Evolutionary conservation across 1,284 basidiomycete species (phyloP).

Genomic region (Microbotryomycetes sp.): DNA sequence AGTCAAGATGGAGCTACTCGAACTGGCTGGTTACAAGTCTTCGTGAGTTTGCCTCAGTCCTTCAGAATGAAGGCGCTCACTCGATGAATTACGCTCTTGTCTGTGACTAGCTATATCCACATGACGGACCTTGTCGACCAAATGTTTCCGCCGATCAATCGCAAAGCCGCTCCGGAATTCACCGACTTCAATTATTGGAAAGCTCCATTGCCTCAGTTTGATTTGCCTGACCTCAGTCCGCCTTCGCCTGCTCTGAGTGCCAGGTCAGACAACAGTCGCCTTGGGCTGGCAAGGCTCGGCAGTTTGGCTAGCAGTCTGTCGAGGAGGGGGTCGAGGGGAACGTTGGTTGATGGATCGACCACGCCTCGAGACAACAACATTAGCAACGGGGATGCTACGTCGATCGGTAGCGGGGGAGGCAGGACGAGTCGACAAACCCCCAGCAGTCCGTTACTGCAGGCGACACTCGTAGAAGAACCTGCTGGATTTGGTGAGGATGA

Average conservation of each 20-base stretch:
- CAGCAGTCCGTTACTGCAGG: constrained; percentile 19
- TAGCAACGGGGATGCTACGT: constrained; percentile 22
- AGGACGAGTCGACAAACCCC: constrained; percentile 10
- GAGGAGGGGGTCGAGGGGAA: constrained; percentile 9
- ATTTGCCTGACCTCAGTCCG: constrained; percentile 80
- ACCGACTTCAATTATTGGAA: constrained; percentile 99
- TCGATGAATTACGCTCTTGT: neutral
- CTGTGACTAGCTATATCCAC: constrained; percentile 65
- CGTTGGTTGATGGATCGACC: constrained; percentile 1
- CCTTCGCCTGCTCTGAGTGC: constrained; percentile 64
- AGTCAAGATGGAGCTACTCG: constrained; percentile 94
- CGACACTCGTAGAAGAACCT: constrained; percentile 23
- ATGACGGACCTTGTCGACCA: constrained; percentile 99
- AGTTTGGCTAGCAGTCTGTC: constrained; percentile 28
- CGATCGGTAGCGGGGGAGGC: constrained; percentile 1
- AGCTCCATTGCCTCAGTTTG: constrained; percentile 57
- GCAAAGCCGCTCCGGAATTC: constrained; percentile 78
- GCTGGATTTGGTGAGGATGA: constrained; percentile 13
- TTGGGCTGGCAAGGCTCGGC: constrained; percentile 30
- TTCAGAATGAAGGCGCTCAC: neutral
- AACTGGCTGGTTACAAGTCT: constrained; percentile 92
- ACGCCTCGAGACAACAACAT: too few species aligned
- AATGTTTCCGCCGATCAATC: constrained; percentile 94
- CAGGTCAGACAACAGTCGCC: constrained; percentile 56
- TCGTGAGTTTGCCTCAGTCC: constrained; percentile 52